Base-by-base conservation (phyloP, 192 early-diverging fungal species). In the Coemansia sp. region DNA sequence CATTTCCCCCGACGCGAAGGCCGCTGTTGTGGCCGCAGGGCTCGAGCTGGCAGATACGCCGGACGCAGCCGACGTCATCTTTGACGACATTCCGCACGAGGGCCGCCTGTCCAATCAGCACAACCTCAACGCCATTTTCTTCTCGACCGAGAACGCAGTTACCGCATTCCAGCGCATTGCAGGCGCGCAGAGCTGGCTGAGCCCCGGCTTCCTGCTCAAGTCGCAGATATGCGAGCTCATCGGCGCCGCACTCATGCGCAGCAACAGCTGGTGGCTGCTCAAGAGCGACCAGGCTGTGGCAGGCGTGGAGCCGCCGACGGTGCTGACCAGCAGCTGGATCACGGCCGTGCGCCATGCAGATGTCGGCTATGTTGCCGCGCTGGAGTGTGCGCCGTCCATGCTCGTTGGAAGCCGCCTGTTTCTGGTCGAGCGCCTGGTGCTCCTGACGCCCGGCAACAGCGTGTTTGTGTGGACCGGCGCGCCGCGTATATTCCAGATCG, bases 151-250 rank as follows among this genome's bases (percentile, higher is more conserved):
- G 23, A 61, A 48, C 57, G 66, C 71, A 12, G 51, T 67, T 27
- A 43, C 60, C n/a, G 56, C 62, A 1, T 59, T 80, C 50, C 70
- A 73, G 64, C 42, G 57, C n/a, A 53, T 67, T 7, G 62, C 63
- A 12, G 77, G 77, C 29, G 46, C 35, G 19, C 71, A 80, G 33
- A 24, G 22, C 28, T 74, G 77, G 77, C 66, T 70, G 49, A 54
- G 61, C 19, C 51, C 63, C 18, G 64, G 64, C 12, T 80, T 70
- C 60, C 54, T 63, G 42, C 43, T 80, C 40, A 62, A 56, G 57
- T 62, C 67, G 8, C 77, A 80, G 64, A 47, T 74, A 25, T 23
- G 31, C 33, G 71, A 74, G 64, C 73, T 80, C 64, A 64, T 70
- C 19, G 77, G 77, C 43, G 64, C 77, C 1, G 60, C 77, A 32